Evolutionary conservation across 306 rosid genomes (phyloP), one percentile per base, ranked within the genome.

Genomic region (Spatholobus suberectus): DNA sequence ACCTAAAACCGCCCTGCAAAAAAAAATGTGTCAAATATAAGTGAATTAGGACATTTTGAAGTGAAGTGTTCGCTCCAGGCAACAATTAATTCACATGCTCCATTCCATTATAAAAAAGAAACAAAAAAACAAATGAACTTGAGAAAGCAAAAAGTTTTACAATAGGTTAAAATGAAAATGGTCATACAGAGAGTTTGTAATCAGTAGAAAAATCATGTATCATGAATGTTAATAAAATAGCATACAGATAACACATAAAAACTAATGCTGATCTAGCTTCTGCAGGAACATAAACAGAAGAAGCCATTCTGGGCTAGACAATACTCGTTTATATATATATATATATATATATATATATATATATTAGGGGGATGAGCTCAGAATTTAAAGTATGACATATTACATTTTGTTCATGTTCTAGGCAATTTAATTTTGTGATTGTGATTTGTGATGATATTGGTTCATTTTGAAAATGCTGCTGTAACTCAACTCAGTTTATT

Each of bases 1-100:
- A 2, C 94, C 96, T 37, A 94, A 83, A 70, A 91, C 86, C 10
- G 91, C 97, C 90, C 98, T 90, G 94, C 86, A 85, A 75, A 13
- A 58, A 47, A n/a, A 12, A 26, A 34, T 23, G 13, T 18, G 70
- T 7, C 8, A 27, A 24, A 10, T 15, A 75, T 54, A 76, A 65
- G 41, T 73, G 74, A 52, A 66, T 78, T 58, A 78, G 58, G n/a
- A 75, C 21, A 82, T 52, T 55, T 73, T 46, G 24, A 57, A 20
- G 65, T 72, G 3, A 58, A 83, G 18, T n/a, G 26, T 8, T 67
- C 0, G 27, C 72, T 23, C 63, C 55, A 11, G 27, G 44, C 40
- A 32, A 44, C 65, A 20, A 69, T 55, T 34, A 6, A 54, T 43
- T 20, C 70, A 54, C 29, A 62, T 12, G 55, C 38, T 72, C 17